A percentile compares a stretch with the other conserved stretches of the same genome.
Evolutionary conservation across 768 basidiomycete genomes (phyloP).

Genomic region (Lentinula sp.): DNA sequence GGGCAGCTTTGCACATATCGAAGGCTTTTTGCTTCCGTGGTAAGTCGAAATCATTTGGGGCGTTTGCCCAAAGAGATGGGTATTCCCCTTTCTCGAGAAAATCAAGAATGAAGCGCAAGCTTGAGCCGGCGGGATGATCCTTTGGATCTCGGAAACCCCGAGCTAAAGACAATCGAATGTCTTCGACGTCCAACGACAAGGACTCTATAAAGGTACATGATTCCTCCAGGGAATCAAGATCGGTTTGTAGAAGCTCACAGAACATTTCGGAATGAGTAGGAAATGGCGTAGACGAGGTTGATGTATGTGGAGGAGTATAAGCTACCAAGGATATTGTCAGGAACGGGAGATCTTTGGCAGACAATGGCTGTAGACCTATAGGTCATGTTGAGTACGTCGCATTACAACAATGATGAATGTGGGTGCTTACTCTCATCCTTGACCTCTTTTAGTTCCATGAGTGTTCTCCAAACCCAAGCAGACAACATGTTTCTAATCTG

Average conservation of each 20-base stretch:
- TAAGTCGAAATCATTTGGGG: conserved; percentile 42
- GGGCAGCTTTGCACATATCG: conserved; percentile 76
- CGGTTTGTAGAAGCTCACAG: conserved; percentile 46
- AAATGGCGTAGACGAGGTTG: conserved; percentile 32
- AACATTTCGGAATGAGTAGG: conserved; percentile 16
- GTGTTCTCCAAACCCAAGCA: conserved; percentile 72
- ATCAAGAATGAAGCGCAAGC: conserved; percentile 56
- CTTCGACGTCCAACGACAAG: conserved; percentile 71
- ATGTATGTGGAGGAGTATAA: conserved; percentile 51
- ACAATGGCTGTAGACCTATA: conserved; percentile 52
- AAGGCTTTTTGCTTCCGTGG: conserved; percentile 65
- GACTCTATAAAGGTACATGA: conserved; percentile 73
- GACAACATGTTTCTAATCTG: conserved; percentile 55
- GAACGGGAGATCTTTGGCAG: conserved; percentile 56
- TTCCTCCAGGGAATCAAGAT: conserved; percentile 71
- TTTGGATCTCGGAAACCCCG: conserved; percentile 55
- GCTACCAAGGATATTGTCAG: conserved; percentile 52
- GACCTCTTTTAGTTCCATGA: conserved; percentile 67
- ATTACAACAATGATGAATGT: not conserved
- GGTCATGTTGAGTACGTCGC: not conserved
- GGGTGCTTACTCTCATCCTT: conserved; percentile 57
- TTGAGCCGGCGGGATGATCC: conserved; percentile 49
- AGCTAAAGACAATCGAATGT: conserved; percentile 66
- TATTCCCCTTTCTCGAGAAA: conserved; percentile 74
- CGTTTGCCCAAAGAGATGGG: conserved; percentile 55